Evolutionary conservation across 495 filamentous ascomycete genomes (phyloP).

Genomic region (Penicillium paradoxum): DNA sequence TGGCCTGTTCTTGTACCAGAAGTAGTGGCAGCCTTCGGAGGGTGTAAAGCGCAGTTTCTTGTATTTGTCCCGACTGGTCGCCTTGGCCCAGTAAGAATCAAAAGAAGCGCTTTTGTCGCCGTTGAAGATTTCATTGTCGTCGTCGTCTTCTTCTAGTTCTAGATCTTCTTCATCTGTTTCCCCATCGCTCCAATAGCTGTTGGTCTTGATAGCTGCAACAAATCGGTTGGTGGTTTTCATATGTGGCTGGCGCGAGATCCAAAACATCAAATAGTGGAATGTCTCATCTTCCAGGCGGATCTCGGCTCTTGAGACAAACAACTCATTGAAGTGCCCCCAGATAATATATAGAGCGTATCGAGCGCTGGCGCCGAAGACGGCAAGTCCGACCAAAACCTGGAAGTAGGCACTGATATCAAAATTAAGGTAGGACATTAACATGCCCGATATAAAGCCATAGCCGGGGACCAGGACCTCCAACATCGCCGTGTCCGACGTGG

Average conservation of each 20-base stretch:
- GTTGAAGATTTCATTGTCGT: background rate
- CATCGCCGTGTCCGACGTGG: constrained; percentile 38
- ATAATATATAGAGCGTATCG: constrained; percentile 47
- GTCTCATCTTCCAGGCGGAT: constrained; percentile 64
- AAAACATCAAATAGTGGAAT: constrained; percentile 65
- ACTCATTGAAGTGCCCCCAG: constrained; percentile 24
- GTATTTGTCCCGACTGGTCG: constrained; percentile 46
- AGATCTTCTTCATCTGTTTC: constrained; percentile 34
- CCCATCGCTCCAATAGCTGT: constrained; percentile 42
- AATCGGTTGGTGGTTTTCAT: constrained; percentile 53
- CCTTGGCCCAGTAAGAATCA: constrained; percentile 47
- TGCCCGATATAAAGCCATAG: constrained; percentile 58
- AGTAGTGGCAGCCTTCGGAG: constrained; percentile 58
- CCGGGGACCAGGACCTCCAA: constrained; percentile 72
- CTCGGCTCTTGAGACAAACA: constrained; percentile 53
- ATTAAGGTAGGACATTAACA: constrained; percentile 54
- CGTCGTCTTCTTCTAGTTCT: constrained; percentile 27
- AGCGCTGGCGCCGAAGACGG: constrained; percentile 45
- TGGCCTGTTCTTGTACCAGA: constrained; percentile 55
- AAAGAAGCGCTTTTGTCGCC: constrained; percentile 11
- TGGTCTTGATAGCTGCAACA: constrained; percentile 56
- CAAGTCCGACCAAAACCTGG: constrained; percentile 51
- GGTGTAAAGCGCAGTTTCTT: constrained; percentile 62
- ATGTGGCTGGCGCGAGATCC: constrained; percentile 59
- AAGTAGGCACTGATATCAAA: constrained; percentile 71